Conservation (phyloP, 2,329 filamentous ascomycete species). For the Pseudogymnoascus pannorum region DNA sequence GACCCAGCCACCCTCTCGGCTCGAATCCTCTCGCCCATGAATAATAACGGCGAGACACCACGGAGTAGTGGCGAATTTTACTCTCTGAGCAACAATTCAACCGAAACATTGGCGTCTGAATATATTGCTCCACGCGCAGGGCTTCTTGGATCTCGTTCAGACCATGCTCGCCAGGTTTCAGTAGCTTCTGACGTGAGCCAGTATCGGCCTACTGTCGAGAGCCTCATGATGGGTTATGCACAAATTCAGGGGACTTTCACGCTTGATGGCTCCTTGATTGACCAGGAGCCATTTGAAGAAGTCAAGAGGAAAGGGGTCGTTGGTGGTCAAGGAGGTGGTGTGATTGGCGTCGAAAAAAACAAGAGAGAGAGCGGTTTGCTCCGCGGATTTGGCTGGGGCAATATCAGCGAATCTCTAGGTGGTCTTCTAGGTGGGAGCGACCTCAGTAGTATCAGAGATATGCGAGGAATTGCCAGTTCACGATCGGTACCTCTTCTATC, state of each 20-base stretch:
- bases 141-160: constrained; percentile 38
- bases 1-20: constrained; percentile 56
- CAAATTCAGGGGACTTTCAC: constrained; percentile 90
- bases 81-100: constrained; percentile 88
- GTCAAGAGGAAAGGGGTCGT: constrained; percentile 92
- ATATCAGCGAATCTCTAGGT: constrained; percentile 78
- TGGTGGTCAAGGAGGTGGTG: constrained; percentile 77
- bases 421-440: constrained; percentile 81
- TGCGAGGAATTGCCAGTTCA: constrained; percentile 79
- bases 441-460: constrained; percentile 89
- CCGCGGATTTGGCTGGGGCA: constrained; percentile 79
- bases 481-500: constrained; percentile 87
- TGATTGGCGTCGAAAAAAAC: constrained; percentile 66
- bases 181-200: constrained; percentile 35
- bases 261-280: constrained; percentile 83
- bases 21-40: constrained; percentile 69
- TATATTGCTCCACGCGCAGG: constrained; percentile 53
- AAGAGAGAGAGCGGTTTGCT: constrained; percentile 76
- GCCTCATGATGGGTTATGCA: constrained; percentile 95
- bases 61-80: constrained; percentile 94
- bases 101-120: constrained; percentile 86
- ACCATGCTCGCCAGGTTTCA: constrained; percentile 36
- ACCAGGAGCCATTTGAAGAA: constrained; percentile 84
- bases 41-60: constrained; percentile 66
- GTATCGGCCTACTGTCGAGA: constrained; percentile 53